Evolutionary conservation across 495 filamentous ascomycete genomes (phyloP), one percentile per base, ranked within the genome.

Genomic region (Xylaria curta): DNA sequence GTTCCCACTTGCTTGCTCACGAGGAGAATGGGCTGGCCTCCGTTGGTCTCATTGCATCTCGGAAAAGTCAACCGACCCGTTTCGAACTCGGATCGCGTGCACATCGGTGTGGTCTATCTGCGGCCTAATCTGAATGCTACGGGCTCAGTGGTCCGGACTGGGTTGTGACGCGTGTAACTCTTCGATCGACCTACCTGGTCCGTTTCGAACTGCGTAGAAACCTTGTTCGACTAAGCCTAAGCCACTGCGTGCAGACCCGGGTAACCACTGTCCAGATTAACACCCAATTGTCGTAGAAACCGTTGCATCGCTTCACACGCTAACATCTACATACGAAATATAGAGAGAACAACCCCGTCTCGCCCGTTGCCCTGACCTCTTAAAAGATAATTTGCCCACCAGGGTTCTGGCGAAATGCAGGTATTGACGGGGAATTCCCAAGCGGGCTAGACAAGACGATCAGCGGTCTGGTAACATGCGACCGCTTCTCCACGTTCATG

Each of bases 401-500:
- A 13, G 12, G 6, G 2, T 19, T 21, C 53, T 61, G 40, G 17
- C 54, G 42, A 47, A 49, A 69, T 61, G 66, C 66, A 69, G 26
- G 54, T 60, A n/a, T 49, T 42, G 42, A 46, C 53, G 66, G 66
- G 47, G 28, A 31, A 46, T 70, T 53, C 68, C 68, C 53, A 70
- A 70, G 68, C 31, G 69, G 69, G 69, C 58, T 65, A 58, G 69
- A 33, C 53, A 46, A 66, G 49, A 66, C 53, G 69, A 71, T 71
- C 69, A 60, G 69, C 69, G 69, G 69, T 66, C 69, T 64, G 51
- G 44, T 49, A 56, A 66, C 51, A 65, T 71, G 69, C 69, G 69
- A 60, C 69, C 69, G 21, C 38, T 71, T 71, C 62, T 66, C 69
- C 62, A 64, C 69, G 69, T 59, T 71, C 62, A 71, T 71, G 69